phyloP scores from a whole-genome alignment of 352 stramenopile genomes.

The Stephanocyclus meneghinianus region DNA sequence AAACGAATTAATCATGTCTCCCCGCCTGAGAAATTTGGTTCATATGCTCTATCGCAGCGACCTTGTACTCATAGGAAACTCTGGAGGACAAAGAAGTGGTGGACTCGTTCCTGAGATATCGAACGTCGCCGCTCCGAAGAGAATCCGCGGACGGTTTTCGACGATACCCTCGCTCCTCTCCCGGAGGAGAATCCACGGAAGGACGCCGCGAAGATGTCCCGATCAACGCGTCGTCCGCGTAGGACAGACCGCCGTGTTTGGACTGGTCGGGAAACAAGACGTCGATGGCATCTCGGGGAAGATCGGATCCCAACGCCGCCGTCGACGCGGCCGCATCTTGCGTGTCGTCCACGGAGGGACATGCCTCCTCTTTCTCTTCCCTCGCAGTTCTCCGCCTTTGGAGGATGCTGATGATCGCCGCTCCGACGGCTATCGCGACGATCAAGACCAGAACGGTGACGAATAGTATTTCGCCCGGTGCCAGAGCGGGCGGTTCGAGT shows the following conservation, averaged over 20 bases:
- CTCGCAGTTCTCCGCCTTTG: not conserved
- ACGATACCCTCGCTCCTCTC: not conserved
- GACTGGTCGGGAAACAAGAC: not conserved
- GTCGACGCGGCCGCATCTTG: not conserved
- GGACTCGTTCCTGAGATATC: not conserved
- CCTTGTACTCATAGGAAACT: constrained; percentile 24
- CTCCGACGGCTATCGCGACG: not conserved
- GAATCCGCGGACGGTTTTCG: not conserved
- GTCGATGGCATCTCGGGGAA: not conserved
- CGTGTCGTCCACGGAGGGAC: not conserved
- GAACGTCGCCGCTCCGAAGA: not conserved
- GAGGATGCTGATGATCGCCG: not conserved
- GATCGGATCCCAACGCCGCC: not conserved
- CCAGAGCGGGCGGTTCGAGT: not conserved
- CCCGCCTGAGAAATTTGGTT: constrained; percentile 17
- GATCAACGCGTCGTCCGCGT: not conserved
- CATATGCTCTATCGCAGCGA: constrained; percentile 33
- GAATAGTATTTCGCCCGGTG: not conserved
- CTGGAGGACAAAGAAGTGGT: constrained; percentile 15
- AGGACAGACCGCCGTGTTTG: not conserved
- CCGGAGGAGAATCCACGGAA: not conserved
- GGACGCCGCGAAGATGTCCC: not conserved
- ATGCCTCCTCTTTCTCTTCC: not conserved
- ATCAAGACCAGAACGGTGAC: not conserved
- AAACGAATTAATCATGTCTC: constrained; percentile 7